phyloP scores from a whole-genome alignment of 2,329 filamentous ascomycete genomes.

The Dothiorella sarmentorum region DNA sequence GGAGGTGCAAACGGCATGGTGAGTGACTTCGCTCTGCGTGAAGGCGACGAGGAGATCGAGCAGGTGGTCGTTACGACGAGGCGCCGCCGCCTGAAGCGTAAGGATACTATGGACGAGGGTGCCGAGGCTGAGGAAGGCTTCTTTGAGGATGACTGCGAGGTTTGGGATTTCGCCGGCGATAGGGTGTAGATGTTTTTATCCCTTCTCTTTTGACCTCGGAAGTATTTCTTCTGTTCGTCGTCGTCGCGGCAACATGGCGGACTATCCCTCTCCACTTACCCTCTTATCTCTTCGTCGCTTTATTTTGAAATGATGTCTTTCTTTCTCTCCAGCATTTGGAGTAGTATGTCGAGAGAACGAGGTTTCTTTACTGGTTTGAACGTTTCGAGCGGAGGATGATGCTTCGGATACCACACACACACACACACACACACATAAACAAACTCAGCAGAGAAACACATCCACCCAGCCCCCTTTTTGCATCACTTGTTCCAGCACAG shows the following conservation, averaged over 20 bases:
- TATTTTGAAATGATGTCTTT: neutral
- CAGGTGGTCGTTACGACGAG: slow-evolving; percentile 81
- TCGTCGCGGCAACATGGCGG: too few relatives aligned
- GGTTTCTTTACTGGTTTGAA: neutral
- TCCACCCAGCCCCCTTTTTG: neutral
- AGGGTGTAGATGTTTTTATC: slow-evolving; percentile 43
- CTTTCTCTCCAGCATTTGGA: too few relatives aligned
- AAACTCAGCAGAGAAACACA: neutral
- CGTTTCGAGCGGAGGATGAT: neutral
- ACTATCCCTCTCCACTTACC: neutral
- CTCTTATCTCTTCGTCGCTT: neutral
- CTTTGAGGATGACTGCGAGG: slow-evolving; percentile 90
- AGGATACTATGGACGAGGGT: slow-evolving; percentile 39
- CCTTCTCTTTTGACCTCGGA: neutral
- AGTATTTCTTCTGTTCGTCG: too few relatives aligned
- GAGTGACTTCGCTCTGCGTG: slow-evolving; percentile 47
- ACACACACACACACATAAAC: neutral
- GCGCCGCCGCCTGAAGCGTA: slow-evolving; percentile 55
- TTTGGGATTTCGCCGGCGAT: slow-evolving; percentile 76
- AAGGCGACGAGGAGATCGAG: slow-evolving; percentile 60
- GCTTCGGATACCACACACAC: slow-evolving; percentile 8
- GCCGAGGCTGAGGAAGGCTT: slow-evolving; percentile 66
- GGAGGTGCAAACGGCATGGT: slow-evolving; percentile 43
- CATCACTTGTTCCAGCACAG: neutral
- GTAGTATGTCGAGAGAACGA: neutral